Evolutionary conservation across 1,284 basidiomycete species (phyloP).

Genomic region (Ceraceosorus guamensis): DNA sequence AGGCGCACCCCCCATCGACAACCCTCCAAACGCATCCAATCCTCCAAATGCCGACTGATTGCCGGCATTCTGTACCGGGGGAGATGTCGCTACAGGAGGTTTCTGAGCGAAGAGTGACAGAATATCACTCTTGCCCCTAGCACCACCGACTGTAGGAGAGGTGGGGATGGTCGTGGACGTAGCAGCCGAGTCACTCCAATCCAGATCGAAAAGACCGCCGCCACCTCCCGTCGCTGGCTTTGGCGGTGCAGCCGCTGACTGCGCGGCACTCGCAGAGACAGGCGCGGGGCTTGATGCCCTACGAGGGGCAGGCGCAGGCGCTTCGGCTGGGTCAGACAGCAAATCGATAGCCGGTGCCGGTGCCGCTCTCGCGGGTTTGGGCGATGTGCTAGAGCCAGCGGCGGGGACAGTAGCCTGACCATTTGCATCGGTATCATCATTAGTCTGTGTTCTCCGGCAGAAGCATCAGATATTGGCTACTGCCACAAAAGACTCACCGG

Average conservation of each 20-base stretch:
- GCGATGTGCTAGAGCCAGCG: slow-evolving; percentile 30
- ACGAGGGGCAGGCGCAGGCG: slow-evolving; percentile 18
- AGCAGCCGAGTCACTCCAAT: slow-evolving; percentile 57
- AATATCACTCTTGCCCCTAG: slow-evolving; percentile 65
- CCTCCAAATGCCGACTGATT: slow-evolving; percentile 9
- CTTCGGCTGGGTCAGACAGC: slow-evolving; percentile 8
- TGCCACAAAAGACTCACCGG: not conserved
- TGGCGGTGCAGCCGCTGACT: slow-evolving; percentile 29
- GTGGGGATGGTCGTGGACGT: slow-evolving; percentile 45
- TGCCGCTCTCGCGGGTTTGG: too few species aligned
- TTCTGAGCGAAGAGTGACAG: slow-evolving; percentile 63
- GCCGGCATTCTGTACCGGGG: slow-evolving; percentile 1
- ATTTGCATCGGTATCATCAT: too few species aligned
- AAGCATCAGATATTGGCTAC: not conserved
- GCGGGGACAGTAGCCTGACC: slow-evolving; percentile 1
- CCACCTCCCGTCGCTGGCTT: slow-evolving; percentile 32
- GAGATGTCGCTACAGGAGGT: not conserved
- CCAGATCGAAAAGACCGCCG: slow-evolving; percentile 74
- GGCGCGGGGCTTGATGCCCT: slow-evolving; percentile 41
- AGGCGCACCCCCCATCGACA: slow-evolving; percentile 7
- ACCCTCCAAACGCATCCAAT: slow-evolving; percentile 11
- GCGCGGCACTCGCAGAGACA: slow-evolving; percentile 14
- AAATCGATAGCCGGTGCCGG: slow-evolving; percentile 14
- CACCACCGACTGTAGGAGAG: slow-evolving; percentile 52
- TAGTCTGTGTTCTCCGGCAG: too few species aligned